Evolutionary conservation across 768 basidiomycete genomes (phyloP), one percentile per base, ranked within the genome.

Genomic region (Tylopilus plumbeoviolaceoides): DNA sequence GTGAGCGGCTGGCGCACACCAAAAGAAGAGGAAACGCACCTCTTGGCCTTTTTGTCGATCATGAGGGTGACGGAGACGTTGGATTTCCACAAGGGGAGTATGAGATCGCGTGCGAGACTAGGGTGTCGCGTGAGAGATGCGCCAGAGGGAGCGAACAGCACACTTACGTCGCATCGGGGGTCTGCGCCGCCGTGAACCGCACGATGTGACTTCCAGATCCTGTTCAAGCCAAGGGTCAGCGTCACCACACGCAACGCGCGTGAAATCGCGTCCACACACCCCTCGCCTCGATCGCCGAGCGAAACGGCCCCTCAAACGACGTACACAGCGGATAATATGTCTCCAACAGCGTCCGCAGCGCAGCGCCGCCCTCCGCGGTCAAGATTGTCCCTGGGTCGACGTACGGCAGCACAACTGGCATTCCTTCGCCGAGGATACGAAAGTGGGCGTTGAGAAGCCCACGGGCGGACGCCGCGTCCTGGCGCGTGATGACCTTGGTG

Each of bases 1-100:
- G 27, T 54, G 31, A 47, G 39, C 18, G 12, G 11, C 41, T 18
- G 18, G 36, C 30, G 30, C 2, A 30, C 30, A 9, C 30, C 33
- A 33, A 12, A 33, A 3, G 7, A 11, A 11, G 30, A 7, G 10
- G 10, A 66, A 7, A 39, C 75, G 11, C 41, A 92, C 95, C 88
- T 91, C 72, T 98, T 98, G 23, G 93, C 91, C 64, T 89, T 89
- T 70, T 98, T 99, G 72, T 98, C 94, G 49, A 97, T 84, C 92
- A 98, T 93, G 53, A 98, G 75, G 0, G 87, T 83, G 48, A 95
- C 66, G 0, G 93, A 95, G 12, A 84, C 82, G 53, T 86, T 87
- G 2, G 92, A 93, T 71, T 91, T 94, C 97, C 95, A 98, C 47
- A 98, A 79, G 0, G 97, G 95, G n/a, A 98, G 72, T n/a, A 87